phyloP scores from a whole-genome alignment of 176 grass and related monocot genomes.

The Melocanna baccifera region DNA sequence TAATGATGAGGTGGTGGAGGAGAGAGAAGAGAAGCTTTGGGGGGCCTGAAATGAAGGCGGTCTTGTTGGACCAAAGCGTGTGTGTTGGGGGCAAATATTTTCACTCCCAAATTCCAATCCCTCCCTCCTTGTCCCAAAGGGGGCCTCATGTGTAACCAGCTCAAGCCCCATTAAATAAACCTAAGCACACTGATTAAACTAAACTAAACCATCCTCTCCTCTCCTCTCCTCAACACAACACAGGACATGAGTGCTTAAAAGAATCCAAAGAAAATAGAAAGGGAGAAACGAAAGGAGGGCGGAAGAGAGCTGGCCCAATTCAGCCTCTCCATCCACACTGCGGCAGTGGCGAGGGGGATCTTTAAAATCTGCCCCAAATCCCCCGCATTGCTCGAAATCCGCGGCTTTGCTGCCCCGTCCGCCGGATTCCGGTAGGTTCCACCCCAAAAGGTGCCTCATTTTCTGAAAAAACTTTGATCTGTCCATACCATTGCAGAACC shows the following conservation, averaged over 20 bases:
- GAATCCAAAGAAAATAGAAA: not conserved
- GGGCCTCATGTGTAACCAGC: slow-evolving; percentile 13
- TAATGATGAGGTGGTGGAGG: not conserved
- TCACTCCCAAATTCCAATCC: not conserved
- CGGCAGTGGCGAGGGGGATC: not conserved
- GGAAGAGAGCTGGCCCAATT: not conserved
- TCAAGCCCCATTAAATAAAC: not conserved
- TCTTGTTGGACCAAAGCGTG: slow-evolving; percentile 16
- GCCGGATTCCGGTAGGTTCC: slow-evolving; percentile 14
- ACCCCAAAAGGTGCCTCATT: not conserved
- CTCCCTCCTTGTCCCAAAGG: not conserved
- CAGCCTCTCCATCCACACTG: not conserved
- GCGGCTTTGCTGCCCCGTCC: not conserved
- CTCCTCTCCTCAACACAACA: no score
- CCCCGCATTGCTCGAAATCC: slow-evolving; percentile 21
- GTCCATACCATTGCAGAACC: not conserved
- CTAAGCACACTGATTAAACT: slow-evolving; percentile 7
- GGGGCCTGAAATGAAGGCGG: not conserved
- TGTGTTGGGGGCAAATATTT: not conserved
- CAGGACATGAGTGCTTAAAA: not conserved
- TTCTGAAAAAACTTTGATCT: slow-evolving; percentile 3
- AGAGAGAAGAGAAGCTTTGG: not conserved
- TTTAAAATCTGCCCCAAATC: not conserved
- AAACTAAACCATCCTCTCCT: not conserved
- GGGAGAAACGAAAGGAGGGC: not conserved